Evolutionary conservation across 2,329 filamentous ascomycete species (phyloP).

Genomic region (Ophiostoma sp.): DNA sequence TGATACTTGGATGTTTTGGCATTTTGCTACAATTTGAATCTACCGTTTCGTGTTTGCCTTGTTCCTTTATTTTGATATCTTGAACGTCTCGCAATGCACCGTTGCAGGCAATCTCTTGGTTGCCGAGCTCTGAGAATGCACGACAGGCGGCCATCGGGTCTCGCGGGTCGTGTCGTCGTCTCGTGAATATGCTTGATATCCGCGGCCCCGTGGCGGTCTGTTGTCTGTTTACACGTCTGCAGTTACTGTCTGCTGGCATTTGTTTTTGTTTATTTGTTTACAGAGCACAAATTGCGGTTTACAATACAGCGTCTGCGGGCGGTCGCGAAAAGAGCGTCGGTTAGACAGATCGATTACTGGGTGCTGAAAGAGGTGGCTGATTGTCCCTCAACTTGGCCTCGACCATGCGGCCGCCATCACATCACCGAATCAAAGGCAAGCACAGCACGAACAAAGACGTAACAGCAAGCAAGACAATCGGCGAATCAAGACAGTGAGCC

Average conservation of each 20-base stretch:
- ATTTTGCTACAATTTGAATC: neutral
- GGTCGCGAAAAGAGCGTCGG: neutral
- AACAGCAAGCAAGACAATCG: neutral
- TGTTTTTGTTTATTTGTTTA: neutral
- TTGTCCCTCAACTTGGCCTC: neutral
- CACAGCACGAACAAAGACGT: neutral
- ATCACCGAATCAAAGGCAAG: conserved; percentile 7
- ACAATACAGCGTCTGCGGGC: neutral
- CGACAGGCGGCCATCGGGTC: neutral
- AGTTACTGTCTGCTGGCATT: neutral
- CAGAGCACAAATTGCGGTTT: neutral
- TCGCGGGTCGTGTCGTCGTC: neutral
- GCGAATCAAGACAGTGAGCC: neutral
- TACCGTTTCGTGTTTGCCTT: neutral
- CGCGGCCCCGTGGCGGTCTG: neutral
- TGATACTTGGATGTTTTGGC: neutral
- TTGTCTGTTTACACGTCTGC: neutral
- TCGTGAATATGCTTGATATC: neutral
- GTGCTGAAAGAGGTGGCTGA: too few species aligned
- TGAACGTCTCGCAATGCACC: neutral
- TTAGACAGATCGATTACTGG: neutral
- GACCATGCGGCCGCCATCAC: conserved; percentile 14
- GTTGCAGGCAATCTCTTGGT: neutral
- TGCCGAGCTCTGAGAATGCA: neutral
- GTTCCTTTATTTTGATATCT: neutral